A percentile compares a stretch with the other conserved stretches of the same genome.
These are phyloP conservation scores for Cladosporium phlei DNA, from an alignment of 2,329 filamentous ascomycete genomes.

Conservation along the genomic window DNA sequence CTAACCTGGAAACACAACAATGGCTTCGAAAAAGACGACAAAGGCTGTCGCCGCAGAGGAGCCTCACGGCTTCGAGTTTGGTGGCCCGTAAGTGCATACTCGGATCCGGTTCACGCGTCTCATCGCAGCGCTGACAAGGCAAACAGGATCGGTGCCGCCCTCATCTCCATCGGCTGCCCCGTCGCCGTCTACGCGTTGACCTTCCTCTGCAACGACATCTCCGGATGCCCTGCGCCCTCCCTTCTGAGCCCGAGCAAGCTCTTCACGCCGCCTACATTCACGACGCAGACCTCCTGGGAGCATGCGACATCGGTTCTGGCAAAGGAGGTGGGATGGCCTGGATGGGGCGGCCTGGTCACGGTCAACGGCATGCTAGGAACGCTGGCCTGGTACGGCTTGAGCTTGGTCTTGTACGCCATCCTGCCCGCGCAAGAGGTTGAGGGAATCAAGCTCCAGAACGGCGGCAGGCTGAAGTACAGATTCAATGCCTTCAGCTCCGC, in stretches of 20 bases:
- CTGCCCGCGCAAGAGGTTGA: slow-evolving; percentile 69
- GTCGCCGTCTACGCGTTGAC: slow-evolving; percentile 71
- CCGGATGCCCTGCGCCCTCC: slow-evolving; percentile 83
- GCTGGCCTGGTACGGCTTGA: slow-evolving; percentile 73
- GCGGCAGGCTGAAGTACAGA: slow-evolving; percentile 74
- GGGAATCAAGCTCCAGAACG: slow-evolving; percentile 65
- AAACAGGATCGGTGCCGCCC: slow-evolving; percentile 67
- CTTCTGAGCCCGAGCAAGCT: slow-evolving; percentile 68
- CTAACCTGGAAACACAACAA: too few species aligned
- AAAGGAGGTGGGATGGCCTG: slow-evolving; percentile 78
- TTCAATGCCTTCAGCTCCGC: slow-evolving; percentile 74
- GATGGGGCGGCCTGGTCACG: slow-evolving; percentile 65
- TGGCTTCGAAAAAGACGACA: slow-evolving; percentile 8
- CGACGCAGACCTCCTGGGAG: slow-evolving; percentile 27
- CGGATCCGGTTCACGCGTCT: slow-evolving; percentile 2
- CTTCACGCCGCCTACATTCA: slow-evolving; percentile 26
- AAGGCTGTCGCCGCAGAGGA: slow-evolving; percentile 12
- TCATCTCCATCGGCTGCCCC: slow-evolving; percentile 76
- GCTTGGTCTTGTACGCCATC: slow-evolving; percentile 66
- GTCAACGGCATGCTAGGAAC: slow-evolving; percentile 65
- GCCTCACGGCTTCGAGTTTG: slow-evolving; percentile 39
- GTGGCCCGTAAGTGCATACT: slow-evolving; percentile 41
- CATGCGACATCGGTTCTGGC: slow-evolving; percentile 66
- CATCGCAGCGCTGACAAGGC: slow-evolving; percentile 2
- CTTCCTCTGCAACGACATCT: slow-evolving; percentile 87